Evolutionary conservation across 2,329 filamentous ascomycete genomes (phyloP).

Genomic region (Pseudogymnoascus sp.): DNA sequence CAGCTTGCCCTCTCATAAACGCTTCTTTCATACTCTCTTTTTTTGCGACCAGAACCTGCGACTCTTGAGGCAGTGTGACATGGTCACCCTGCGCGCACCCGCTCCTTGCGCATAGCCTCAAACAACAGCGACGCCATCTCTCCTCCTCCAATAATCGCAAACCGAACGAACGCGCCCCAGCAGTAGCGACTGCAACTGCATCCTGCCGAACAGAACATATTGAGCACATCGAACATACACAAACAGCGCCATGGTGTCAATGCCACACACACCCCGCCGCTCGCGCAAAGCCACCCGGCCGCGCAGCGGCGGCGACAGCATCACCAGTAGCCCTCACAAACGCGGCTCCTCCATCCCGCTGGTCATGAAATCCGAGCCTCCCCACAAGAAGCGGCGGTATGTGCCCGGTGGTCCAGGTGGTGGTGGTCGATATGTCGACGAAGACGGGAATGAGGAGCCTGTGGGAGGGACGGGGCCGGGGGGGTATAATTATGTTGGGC

Average conservation of each 20-base stretch:
- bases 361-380: not conserved
- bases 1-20: not conserved
- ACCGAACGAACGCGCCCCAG: not conserved
- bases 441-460: slow-evolving; percentile 53
- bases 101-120: not conserved
- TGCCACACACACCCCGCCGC: not conserved
- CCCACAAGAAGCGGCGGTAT: slow-evolving; percentile 60
- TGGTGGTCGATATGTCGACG: slow-evolving; percentile 74
- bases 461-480: slow-evolving; percentile 40
- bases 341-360: not conserved
- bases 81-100: not conserved
- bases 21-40: not conserved
- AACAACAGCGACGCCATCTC: not conserved
- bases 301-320: not conserved
- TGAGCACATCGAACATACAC: not conserved
- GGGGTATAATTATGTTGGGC: slow-evolving; percentile 41
- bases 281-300: not conserved
- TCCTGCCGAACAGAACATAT: not conserved
- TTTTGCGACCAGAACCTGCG: not conserved
- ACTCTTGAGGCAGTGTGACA: not conserved
- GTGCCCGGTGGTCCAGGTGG: slow-evolving; percentile 80
- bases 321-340: not conserved
- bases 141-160: not conserved
- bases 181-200: not conserved
- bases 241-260: not conserved